phyloP scores from a whole-genome alignment of 192 early-diverging fungal genomes.

The Mortierella antarctica region DNA sequence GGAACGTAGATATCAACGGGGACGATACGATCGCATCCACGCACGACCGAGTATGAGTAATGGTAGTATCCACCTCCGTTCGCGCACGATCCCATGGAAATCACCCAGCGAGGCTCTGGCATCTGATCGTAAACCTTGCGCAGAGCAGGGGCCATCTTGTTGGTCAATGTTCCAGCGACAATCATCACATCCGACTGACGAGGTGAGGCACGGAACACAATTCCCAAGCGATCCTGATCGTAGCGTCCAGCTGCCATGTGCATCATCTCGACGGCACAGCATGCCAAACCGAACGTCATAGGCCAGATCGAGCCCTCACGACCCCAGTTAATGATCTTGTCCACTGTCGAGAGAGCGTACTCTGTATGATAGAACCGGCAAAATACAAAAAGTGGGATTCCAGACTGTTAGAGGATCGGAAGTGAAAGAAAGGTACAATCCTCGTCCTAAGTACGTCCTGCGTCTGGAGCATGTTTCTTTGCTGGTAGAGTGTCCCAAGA shows the following conservation, averaged over 20 bases:
- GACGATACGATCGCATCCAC: slow-evolving; percentile 95
- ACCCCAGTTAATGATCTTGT: slow-evolving; percentile 93
- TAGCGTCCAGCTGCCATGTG: slow-evolving; percentile 94
- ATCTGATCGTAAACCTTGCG: slow-evolving; percentile 81
- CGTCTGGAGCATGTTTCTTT: too few species aligned
- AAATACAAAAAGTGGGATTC: not conserved
- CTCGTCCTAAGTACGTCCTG: not conserved
- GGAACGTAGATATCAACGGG: slow-evolving; percentile 97
- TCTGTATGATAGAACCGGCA: slow-evolving; percentile 56
- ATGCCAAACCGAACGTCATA: slow-evolving; percentile 80
- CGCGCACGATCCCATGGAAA: slow-evolving; percentile 98
- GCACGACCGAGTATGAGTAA: slow-evolving; percentile 96
- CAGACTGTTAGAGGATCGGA: too few species aligned
- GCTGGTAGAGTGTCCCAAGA: not conserved
- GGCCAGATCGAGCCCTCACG: slow-evolving; percentile 93
- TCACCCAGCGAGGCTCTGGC: slow-evolving; percentile 98
- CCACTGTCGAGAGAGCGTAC: slow-evolving; percentile 89
- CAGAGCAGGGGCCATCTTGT: slow-evolving; percentile 95
- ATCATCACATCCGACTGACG: slow-evolving; percentile 99
- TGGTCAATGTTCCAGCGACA: slow-evolving; percentile 97
- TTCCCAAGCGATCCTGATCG: slow-evolving; percentile 69
- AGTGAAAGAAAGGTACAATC: too few species aligned
- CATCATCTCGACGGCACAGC: slow-evolving; percentile 99
- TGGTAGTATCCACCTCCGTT: slow-evolving; percentile 99
- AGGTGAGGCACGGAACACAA: slow-evolving; percentile 98